These are phyloP conservation scores for Didymellaceae sp. DNA, from an alignment of 2,329 filamentous ascomycete genomes.

Conservation along the genomic window DNA sequence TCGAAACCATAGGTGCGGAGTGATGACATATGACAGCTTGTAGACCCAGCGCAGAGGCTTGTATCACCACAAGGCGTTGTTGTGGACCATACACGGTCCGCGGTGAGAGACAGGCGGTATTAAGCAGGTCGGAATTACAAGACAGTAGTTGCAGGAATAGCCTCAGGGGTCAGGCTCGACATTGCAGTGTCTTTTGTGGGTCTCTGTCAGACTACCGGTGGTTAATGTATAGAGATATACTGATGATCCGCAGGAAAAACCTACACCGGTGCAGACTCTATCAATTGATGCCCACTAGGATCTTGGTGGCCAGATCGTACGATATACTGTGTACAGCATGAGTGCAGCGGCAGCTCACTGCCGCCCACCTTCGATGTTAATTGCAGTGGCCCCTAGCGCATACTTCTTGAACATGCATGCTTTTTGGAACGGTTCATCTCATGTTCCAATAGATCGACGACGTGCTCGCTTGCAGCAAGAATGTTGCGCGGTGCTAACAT, in stretches of 20 bases:
- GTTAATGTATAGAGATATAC: neutral
- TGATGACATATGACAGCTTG: constrained; percentile 3
- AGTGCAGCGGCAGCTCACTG: neutral
- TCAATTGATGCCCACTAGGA: neutral
- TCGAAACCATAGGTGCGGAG: neutral
- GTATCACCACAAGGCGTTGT: constrained; percentile 3
- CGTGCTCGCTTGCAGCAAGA: no score
- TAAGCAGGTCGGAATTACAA: neutral
- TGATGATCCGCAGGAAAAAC: neutral
- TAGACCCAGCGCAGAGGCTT: constrained; percentile 2
- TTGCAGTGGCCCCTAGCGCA: no score
- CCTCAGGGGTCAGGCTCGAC: constrained; percentile 3
- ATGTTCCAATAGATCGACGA: no score
- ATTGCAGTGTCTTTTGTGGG: constrained; percentile 3
- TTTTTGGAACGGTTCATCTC: no score
- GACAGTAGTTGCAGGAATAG: constrained; percentile 5
- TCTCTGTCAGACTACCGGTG: neutral
- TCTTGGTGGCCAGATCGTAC: neutral
- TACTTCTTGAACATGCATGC: no score
- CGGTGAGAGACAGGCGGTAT: neutral
- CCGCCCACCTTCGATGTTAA: neutral
- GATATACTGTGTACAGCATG: no score
- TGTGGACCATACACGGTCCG: constrained; percentile 1
- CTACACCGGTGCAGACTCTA: constrained; percentile 1
- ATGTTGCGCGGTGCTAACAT: no score